These are phyloP conservation scores for Kuraishia cidri DNA, from an alignment of 805 yeast genomes.

Conservation along the genomic window DNA sequence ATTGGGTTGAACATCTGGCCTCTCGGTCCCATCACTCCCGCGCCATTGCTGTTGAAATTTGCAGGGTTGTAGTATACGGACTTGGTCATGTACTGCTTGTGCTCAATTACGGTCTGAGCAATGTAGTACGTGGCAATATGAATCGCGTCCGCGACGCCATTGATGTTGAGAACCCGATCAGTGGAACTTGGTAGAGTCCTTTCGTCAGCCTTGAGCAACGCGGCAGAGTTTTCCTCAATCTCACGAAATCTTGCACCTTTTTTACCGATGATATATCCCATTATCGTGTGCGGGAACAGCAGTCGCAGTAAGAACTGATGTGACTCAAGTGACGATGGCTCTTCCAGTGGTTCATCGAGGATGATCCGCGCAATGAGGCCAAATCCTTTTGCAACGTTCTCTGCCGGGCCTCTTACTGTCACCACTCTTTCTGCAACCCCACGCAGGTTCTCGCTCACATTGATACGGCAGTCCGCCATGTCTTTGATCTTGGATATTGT, in stretches of 20 bases:
- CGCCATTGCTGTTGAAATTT: slow-evolving; percentile 14
- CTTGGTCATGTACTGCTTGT: slow-evolving; percentile 49
- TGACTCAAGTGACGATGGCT: slow-evolving; percentile 48
- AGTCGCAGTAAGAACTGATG: slow-evolving; percentile 47
- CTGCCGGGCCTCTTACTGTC: slow-evolving; percentile 65
- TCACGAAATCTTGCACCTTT: slow-evolving; percentile 68
- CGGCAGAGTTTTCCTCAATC: slow-evolving; percentile 77
- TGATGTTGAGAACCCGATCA: slow-evolving; percentile 61
- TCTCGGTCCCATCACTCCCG: slow-evolving; percentile 7
- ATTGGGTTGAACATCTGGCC: slow-evolving; percentile 7
- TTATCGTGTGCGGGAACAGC: slow-evolving; percentile 68
- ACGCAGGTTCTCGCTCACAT: slow-evolving; percentile 64
- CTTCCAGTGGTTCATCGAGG: slow-evolving; percentile 56
- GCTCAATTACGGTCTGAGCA: slow-evolving; percentile 58
- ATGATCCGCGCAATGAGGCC: slow-evolving; percentile 65
- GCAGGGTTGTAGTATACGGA: slow-evolving; percentile 53
- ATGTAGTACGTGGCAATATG: slow-evolving; percentile 76
- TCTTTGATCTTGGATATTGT: slow-evolving; percentile 56
- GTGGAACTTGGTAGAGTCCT: slow-evolving; percentile 66
- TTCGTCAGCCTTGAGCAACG: slow-evolving; percentile 66
- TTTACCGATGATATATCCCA: slow-evolving; percentile 77
- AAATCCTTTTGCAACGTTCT: slow-evolving; percentile 73
- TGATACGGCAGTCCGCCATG: slow-evolving; percentile 52
- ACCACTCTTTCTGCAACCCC: slow-evolving; percentile 71
- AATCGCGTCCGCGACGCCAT: slow-evolving; percentile 81